phyloP scores from a whole-genome alignment of 1,284 basidiomycete genomes.

The Ustilago loliicola region DNA sequence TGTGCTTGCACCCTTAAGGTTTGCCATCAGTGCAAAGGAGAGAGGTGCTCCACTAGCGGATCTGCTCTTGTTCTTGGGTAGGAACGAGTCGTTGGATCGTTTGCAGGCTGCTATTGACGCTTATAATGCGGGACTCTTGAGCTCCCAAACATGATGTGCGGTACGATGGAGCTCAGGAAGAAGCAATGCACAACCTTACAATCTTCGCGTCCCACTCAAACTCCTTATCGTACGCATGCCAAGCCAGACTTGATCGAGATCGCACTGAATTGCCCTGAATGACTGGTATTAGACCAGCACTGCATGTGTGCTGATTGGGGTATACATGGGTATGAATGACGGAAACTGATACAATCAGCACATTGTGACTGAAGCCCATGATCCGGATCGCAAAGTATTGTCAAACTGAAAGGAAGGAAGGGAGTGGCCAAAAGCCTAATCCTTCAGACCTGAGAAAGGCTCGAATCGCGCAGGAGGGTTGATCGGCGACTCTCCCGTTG shows the following conservation, averaged over 20 bases:
- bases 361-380: neutral
- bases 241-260: neutral
- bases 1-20: slow-evolving; percentile 43
- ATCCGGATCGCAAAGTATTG: no score
- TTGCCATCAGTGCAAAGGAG: slow-evolving; percentile 36
- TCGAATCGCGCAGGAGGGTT: slow-evolving; percentile 27
- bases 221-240: neutral
- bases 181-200: neutral
- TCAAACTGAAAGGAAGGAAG: no score
- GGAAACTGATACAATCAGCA: neutral
- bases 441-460: neutral
- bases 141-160: no score
- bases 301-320: neutral
- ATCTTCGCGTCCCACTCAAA: neutral
- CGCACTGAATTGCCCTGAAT: neutral
- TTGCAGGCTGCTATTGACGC: slow-evolving; percentile 22
- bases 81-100: slow-evolving; percentile 10
- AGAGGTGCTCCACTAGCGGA: slow-evolving; percentile 44
- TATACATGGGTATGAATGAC: slow-evolving; percentile 12
- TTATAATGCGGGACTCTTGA: neutral
- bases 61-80: slow-evolving; percentile 41
- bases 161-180: neutral
- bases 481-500: neutral
- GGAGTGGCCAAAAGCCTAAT: no score
- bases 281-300: neutral